Base-by-base conservation (phyloP, 805 yeast species). In the Priceomyces medius region DNA sequence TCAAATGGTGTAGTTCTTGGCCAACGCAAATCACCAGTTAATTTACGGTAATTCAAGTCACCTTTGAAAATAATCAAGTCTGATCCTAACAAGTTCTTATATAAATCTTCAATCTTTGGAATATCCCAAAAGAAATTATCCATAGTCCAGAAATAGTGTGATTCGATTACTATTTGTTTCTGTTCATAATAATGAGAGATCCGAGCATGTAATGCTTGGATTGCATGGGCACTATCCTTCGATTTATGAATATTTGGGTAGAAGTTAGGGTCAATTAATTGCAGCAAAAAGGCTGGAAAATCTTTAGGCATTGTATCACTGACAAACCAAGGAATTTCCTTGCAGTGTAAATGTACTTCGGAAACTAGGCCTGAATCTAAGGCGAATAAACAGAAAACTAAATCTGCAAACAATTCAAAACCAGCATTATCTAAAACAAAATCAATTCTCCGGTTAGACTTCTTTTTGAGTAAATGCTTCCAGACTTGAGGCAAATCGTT, bases 291-390 rank as follows among this genome's bases (percentile, higher is more conserved):
- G 21, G 73, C 57, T 35, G 71, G 69, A 45, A 88, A 80, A 64
- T 93, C 99, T 55, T 81, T 81, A 20, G 87, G 78, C 80, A 89
- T 81, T 7, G 93, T 95, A 63, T 93, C 99, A 51, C 96, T 87
- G 14, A 93, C 98, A 83, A 93, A 91, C 95, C 98, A 93, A 24
- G 98, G 97, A 45, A 89, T 77, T 38, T 81, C 79, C 63, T 93
- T 93, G 49, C 95, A 88, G 63, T 93, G 99, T 47, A 90, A 71
- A 14, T 80, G 83, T 45, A 91, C 79, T 42, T 76, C 68, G 17
- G 70, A 66, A 12, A 79, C 82, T 17, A 90, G 59, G n/a, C 78
- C 76, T 12, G 86, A 64, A 52, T 90, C 95, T 18, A 93, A 55
- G 32, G 64, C 53, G 42, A 68, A 68, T 28, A 64, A 46, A 7